Evolutionary conservation across 164 flowering plant genomes (phyloP).

Genomic region (Tetrastigma voinierianum): DNA sequence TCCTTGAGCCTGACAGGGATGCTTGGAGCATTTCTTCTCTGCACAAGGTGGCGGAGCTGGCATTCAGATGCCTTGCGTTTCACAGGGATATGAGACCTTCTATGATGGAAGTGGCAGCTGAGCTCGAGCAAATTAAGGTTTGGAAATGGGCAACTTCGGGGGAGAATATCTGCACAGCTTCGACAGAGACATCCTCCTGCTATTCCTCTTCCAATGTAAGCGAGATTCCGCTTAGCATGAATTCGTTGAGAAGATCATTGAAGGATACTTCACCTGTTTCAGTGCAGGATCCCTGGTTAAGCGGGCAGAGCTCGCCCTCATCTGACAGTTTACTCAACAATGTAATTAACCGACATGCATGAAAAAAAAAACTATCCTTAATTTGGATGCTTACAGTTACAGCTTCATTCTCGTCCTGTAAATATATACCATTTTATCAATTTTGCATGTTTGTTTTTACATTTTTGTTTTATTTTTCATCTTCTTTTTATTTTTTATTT

Average conservation of each 20-base stretch:
- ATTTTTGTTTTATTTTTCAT: no score
- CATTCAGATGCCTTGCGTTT: conserved; percentile 87
- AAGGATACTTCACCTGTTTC: conserved; percentile 51
- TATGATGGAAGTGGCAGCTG: conserved; percentile 82
- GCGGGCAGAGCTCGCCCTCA: conserved; percentile 68
- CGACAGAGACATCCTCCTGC: conserved; percentile 29
- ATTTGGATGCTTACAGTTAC: not conserved
- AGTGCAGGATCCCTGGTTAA: conserved; percentile 50
- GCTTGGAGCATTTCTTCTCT: conserved; percentile 53
- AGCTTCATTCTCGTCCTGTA: not conserved
- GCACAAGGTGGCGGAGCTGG: conserved; percentile 77
- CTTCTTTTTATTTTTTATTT: no score
- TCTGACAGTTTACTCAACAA: conserved; percentile 47
- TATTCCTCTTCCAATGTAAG: conserved; percentile 39
- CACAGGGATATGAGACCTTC: conserved; percentile 88
- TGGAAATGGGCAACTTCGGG: conserved; percentile 34
- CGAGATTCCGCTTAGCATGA: conserved; percentile 30
- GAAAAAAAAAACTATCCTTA: not conserved
- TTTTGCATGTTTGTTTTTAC: no score
- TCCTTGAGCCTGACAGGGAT: conserved; percentile 44
- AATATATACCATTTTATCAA: not conserved
- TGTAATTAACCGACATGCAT: conserved; percentile 21
- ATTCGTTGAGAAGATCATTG: conserved; percentile 25
- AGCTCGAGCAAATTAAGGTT: conserved; percentile 57
- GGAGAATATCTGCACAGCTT: conserved; percentile 17